phyloP scores from a whole-genome alignment of 441 rosid genomes.

The Gossypium davidsonii region DNA sequence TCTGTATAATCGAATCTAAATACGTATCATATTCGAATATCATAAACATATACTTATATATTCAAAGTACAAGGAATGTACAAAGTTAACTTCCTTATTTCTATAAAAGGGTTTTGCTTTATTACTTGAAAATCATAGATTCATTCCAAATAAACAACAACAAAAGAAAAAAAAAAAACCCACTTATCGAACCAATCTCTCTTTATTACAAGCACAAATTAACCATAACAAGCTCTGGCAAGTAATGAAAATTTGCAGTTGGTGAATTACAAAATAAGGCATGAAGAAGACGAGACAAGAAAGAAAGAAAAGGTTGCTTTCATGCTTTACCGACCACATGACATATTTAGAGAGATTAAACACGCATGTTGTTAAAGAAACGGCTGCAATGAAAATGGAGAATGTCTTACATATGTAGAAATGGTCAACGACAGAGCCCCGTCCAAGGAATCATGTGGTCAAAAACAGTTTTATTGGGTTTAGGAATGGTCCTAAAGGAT shows the following conservation, averaged over 20 bases:
- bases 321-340: slow-evolving; percentile 6
- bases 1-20: no score
- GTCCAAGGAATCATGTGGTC: neutral
- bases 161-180: no score
- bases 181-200: no score
- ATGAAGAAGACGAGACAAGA: neutral
- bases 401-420: neutral
- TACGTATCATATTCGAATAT: no score
- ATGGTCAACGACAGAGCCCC: neutral
- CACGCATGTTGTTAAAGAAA: slow-evolving; percentile 10
- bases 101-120: no score
- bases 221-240: no score
- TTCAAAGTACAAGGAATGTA: no score
- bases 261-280: neutral
- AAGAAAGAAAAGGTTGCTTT: neutral
- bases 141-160: no score
- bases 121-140: no score
- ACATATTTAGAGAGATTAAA: neutral
- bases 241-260: neutral
- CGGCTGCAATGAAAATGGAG: neutral
- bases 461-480: slow-evolving; percentile 5
- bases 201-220: no score
- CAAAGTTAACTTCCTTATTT: no score
- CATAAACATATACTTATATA: no score
- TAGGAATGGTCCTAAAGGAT: slow-evolving; percentile 9